Conservation (phyloP, 495 filamentous ascomycete species). For the Penicilliopsis zonata region DNA sequence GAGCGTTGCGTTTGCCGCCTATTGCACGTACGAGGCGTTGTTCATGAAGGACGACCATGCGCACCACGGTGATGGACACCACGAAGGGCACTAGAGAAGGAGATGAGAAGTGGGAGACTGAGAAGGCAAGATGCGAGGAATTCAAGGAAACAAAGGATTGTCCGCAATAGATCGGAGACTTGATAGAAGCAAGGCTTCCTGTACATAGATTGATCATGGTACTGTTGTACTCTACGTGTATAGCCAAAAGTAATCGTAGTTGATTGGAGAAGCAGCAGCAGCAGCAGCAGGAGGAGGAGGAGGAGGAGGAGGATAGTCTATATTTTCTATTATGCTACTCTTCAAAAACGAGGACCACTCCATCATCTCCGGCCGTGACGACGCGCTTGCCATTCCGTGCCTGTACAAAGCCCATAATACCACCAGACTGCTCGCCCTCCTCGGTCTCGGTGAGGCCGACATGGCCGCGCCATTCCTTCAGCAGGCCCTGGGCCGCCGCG, state of each 20-base stretch:
- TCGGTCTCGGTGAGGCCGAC: constrained; percentile 62
- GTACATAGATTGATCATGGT: too few species aligned
- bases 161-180: too few species aligned
- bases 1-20: constrained; percentile 77
- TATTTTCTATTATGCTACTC: too few species aligned
- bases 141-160: too few species aligned
- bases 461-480: constrained; percentile 76
- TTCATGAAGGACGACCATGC: constrained; percentile 72
- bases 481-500: constrained; percentile 45
- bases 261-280: constrained; percentile 6
- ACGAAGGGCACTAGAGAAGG: too few species aligned
- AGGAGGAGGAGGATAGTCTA: constrained; percentile 1
- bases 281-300: constrained; percentile 3
- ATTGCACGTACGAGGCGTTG: constrained; percentile 78
- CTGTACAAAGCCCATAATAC: constrained; percentile 83
- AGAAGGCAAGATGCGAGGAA: too few species aligned
- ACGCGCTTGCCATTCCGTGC: constrained; percentile 52
- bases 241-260: too few species aligned
- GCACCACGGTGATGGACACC: constrained; percentile 28
- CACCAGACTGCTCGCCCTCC: constrained; percentile 47
- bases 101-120: too few species aligned
- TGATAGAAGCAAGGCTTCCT: too few species aligned
- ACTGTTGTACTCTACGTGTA: too few species aligned
- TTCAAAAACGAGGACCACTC: constrained; percentile 59
- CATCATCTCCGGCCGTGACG: constrained; percentile 85